Base-by-base conservation (phyloP, 805 yeast species). In the Cyberlindnera sargentensis region DNA sequence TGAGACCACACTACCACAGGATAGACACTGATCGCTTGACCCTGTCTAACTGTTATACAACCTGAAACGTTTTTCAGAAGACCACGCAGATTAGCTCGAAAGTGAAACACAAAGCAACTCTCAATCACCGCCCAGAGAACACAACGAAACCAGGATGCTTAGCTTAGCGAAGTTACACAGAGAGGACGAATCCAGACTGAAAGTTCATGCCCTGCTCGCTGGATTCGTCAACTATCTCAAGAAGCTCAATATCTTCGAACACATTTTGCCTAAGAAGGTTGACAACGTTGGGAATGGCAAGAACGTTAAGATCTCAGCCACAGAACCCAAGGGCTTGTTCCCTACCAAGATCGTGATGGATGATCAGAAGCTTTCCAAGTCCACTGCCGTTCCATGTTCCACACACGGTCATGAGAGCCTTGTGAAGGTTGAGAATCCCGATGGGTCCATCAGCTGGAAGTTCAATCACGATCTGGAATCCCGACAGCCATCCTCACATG, bases 391-490 rank as follows among this genome's bases (percentile, higher is more conserved):
- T 2, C 50, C 61, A 37, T 78, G 84, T 55, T 73, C 82, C 27
- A 76, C 81, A 68, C 70, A 15, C 52, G 65, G 40, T 66, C 39
- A 75, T 32, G 65, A 80, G 3, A 65, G 74, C 41, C 63, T 76
- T 37, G 59, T 75, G n/a, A 78, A 82, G 4, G 66, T 70, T 48
- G 73, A 71, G 39, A 76, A 75, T 51, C 61, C 58, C 11, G 66
- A 69, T 31, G 85, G 84, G 3, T 78, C 75, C 48, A 68, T 78
- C 11, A 80, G 75, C 44, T 79, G 82, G 77, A 69, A 70, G 11
- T 68, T 79, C 43, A 70, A 54, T 3, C 47, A 43, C 11, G 30
- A 42, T 28, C 8, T 28, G 28, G 35, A 40, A 25, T 31, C 35
- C 4, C 29, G 35, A 40, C 37, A 8, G 33, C 28, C 44, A 20